Conservation (phyloP, 192 early-diverging fungal species). For the Spinellus fusiger region DNA sequence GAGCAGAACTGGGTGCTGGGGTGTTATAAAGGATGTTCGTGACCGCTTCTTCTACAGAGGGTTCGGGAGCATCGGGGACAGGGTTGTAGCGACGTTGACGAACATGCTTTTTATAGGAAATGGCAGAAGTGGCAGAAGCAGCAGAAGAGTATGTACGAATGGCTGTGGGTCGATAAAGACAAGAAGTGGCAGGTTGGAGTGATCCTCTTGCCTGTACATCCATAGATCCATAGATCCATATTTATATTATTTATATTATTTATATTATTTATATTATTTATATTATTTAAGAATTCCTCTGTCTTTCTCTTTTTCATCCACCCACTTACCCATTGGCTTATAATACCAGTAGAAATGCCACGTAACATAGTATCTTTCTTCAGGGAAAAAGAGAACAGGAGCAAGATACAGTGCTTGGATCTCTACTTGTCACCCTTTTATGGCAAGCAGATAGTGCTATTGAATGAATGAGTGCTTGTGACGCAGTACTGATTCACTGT, state of each 20-base stretch:
- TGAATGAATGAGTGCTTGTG: background rate
- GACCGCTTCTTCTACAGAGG: conserved; percentile 90
- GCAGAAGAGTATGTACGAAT: background rate
- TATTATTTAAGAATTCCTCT: background rate
- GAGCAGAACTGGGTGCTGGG: conserved; percentile 44
- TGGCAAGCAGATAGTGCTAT: background rate
- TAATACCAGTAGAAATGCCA: background rate
- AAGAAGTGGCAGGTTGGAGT: background rate
- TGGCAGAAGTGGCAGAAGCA: conserved; percentile 18
- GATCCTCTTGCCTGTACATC: background rate
- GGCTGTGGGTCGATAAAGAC: conserved; percentile 2
- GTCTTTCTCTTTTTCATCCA: background rate
- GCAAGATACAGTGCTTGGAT: too few relatives aligned
- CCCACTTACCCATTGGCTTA: background rate
- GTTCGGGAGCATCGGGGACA: conserved; percentile 37
- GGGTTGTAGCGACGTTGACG: conserved; percentile 24
- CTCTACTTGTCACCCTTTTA: background rate
- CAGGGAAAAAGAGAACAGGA: background rate
- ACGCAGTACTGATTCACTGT: background rate
- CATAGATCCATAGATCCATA: background rate
- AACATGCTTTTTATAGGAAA: conserved; percentile 27
- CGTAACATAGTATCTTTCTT: background rate
- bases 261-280: background rate
- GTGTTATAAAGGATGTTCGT: conserved; percentile 96
- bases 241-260: background rate